Percentiles rank a stretch among this genome's conserved stretches.
Conservation (phyloP, 805 yeast species). For the Saccharomyces eubayanus region DNA sequence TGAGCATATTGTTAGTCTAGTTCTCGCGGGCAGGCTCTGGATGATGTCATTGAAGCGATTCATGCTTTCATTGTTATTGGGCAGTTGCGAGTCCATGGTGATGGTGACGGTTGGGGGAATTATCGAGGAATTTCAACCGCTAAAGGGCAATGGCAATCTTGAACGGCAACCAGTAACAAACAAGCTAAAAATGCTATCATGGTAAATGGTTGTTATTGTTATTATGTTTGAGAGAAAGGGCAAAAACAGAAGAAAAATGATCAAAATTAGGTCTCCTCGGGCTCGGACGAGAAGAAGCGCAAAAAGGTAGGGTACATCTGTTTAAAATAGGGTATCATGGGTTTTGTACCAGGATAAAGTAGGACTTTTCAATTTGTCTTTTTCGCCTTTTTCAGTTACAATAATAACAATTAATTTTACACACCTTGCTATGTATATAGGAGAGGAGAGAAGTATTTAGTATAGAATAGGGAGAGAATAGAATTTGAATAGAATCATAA, state of each 20-base stretch:
- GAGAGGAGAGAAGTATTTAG: background rate
- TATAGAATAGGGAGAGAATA: background rate
- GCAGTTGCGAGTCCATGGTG: background rate
- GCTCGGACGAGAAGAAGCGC: background rate
- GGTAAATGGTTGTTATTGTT: background rate
- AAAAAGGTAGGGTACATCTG: background rate
- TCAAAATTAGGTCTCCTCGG: background rate
- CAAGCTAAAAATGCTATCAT: background rate
- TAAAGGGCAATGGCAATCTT: background rate
- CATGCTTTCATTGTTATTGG: slow-evolving; percentile 10
- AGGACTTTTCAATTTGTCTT: background rate
- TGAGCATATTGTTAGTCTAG: slow-evolving; percentile 57
- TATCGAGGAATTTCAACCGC: background rate
- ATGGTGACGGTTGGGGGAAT: background rate
- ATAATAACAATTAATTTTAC: background rate
- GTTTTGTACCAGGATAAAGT: background rate
- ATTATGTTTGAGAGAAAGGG: background rate
- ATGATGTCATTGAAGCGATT: slow-evolving; percentile 19
- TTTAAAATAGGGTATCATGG: background rate
- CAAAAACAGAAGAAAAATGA: background rate
- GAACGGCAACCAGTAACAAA: background rate
- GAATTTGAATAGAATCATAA: background rate
- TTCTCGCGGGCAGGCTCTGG: slow-evolving; percentile 35
- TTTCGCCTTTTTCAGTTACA: background rate
- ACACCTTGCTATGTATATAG: background rate